A percentile compares a stretch with the other conserved stretches of the same genome.
phyloP scores from a whole-genome alignment of 2,329 filamentous ascomycete genomes.

The Microsporum ferrugineum region DNA sequence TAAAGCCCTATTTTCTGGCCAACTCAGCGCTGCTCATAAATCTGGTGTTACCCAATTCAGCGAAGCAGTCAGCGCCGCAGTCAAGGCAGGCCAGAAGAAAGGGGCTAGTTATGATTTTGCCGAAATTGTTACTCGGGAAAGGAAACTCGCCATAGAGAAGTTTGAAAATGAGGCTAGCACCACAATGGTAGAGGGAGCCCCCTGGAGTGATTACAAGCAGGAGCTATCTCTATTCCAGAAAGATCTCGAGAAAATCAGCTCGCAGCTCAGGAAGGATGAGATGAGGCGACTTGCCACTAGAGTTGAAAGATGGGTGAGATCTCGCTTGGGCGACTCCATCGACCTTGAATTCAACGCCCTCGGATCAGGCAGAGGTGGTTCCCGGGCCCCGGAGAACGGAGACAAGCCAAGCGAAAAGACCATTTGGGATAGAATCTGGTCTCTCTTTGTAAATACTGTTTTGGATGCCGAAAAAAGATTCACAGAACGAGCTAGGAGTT shows the following conservation, averaged over 20 bases:
- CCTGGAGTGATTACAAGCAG: constrained; percentile 79
- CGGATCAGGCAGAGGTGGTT: constrained; percentile 73
- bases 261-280: constrained; percentile 78
- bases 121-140: constrained; percentile 77
- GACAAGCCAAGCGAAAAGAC: constrained; percentile 70
- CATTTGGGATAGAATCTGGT: constrained; percentile 95
- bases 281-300: constrained; percentile 85
- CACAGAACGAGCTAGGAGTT: constrained; percentile 77
- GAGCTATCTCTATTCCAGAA: constrained; percentile 73
- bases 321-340: constrained; percentile 73
- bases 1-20: constrained; percentile 78
- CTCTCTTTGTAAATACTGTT: constrained; percentile 68
- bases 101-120: constrained; percentile 88
- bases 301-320: constrained; percentile 87
- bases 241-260: constrained; percentile 80
- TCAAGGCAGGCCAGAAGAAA: constrained; percentile 88
- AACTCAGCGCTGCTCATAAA: constrained; percentile 81
- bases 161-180: constrained; percentile 68
- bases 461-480: constrained; percentile 77
- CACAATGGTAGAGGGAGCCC: constrained; percentile 63
- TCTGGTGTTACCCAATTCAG: constrained; percentile 71
- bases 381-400: constrained; percentile 65
- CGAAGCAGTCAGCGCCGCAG: constrained; percentile 71
- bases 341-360: constrained; percentile 94
- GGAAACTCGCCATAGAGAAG: constrained; percentile 58